Evolutionary conservation across 176 grass and related monocot genomes (phyloP), one percentile per base, ranked within the genome.

Genomic region (Oryza glaberrima): DNA sequence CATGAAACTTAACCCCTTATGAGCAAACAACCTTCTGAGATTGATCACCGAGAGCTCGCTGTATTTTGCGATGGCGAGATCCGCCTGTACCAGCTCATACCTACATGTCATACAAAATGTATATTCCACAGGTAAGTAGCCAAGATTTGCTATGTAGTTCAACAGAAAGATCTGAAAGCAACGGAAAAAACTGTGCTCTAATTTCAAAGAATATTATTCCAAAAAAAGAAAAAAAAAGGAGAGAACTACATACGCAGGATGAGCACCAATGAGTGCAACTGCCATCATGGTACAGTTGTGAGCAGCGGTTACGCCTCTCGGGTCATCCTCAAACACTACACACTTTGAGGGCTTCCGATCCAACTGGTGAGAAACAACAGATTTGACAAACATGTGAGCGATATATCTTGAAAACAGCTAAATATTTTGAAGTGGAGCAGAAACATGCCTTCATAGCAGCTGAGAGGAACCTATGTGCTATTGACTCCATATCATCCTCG

Each of bases 221-320:
- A n/a, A 75, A 76, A 11, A 38, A 4, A 9, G 20, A 9, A 22
- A 22, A 61, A 56, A 8, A 58, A 44, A 43, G 0, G 9, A 41
- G 35, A 17, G 32, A 78, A 26, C 10, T 52, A 60, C 87, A 8
- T 92, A 99, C 94, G 96, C 96, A 26, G 90, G 96, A 91, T 99
- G 90, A 63, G 90, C 90, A 81, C 95, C 92, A 82, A 93, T 97
- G 78, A 97, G 46, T 43, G 95, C 85, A 44, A 94, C 86, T 26
- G 92, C 90, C 95, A 94, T 97, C 95, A 94, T 97, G 36, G 95
- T 93, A 77, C 95, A 94, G 87, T 97, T 94, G 75, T 97, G 95
- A 44, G 95, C 90, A 51, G 92, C 96, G 65, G 96, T 82, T 68
- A 99, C 80, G 2, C 91, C 94, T 75, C 93, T 96, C 19, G 91